Evolutionary conservation across 2,329 filamentous ascomycete species (phyloP).

Genomic region (Fusarium sublunatum): DNA sequence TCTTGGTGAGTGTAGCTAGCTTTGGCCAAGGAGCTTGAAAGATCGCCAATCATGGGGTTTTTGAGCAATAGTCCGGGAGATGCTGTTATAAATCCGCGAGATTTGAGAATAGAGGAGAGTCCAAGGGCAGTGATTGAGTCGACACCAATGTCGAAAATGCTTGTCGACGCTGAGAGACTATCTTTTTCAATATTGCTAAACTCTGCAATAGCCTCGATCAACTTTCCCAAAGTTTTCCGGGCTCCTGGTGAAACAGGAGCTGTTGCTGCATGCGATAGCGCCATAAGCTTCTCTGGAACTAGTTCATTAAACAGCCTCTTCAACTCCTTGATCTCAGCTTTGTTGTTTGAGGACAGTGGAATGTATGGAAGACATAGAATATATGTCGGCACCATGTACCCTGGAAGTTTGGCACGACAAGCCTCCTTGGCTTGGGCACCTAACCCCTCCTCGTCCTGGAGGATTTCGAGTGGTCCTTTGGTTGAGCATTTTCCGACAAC

Average conservation of each 20-base stretch:
- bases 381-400: slow-evolving; percentile 92
- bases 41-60: slow-evolving; percentile 62
- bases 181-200: slow-evolving; percentile 60
- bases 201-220: slow-evolving; percentile 66
- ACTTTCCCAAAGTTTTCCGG: slow-evolving; percentile 54
- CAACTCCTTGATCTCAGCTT: slow-evolving; percentile 80
- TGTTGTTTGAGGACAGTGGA: slow-evolving; percentile 89
- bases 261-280: slow-evolving; percentile 55
- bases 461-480: slow-evolving; percentile 32
- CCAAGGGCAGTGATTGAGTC: slow-evolving; percentile 88
- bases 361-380: slow-evolving; percentile 77
- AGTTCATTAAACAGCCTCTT: slow-evolving; percentile 73
- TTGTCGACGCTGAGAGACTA: slow-evolving; percentile 66
- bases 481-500: slow-evolving; percentile 53
- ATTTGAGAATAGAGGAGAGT: slow-evolving; percentile 72
- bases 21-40: slow-evolving; percentile 54
- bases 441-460: slow-evolving; percentile 52
- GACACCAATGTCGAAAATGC: slow-evolving; percentile 85
- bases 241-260: slow-evolving; percentile 47
- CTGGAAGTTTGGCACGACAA: slow-evolving; percentile 77
- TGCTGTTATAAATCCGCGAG: slow-evolving; percentile 68
- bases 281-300: slow-evolving; percentile 70
- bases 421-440: slow-evolving; percentile 64
- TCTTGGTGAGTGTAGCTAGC: slow-evolving; percentile 17
- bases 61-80: slow-evolving; percentile 76